phyloP scores from a whole-genome alignment of 495 filamentous ascomycete species.

The Xylaria grammica region DNA sequence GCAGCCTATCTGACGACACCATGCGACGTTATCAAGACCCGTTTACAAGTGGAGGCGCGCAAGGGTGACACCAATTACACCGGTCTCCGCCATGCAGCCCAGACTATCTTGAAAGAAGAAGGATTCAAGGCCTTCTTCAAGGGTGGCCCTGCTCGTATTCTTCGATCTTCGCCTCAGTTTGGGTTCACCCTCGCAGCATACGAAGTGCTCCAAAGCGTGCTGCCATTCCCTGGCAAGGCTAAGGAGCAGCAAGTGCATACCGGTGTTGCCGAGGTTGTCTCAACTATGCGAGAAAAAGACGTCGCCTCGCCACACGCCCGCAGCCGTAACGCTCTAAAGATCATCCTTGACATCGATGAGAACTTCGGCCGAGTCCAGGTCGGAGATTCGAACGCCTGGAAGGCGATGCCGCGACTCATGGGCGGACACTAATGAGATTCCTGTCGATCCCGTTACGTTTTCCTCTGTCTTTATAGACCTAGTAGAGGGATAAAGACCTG shows the following conservation, averaged over 20 bases:
- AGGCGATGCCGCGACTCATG: conserved; percentile 49
- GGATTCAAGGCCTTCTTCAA: conserved; percentile 98
- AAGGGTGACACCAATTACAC: conserved; percentile 91
- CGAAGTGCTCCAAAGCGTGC: conserved; percentile 81
- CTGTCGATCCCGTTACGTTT: conserved; percentile 22
- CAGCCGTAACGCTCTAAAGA: conserved; percentile 93
- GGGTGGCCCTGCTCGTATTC: conserved; percentile 90
- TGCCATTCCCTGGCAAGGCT: conserved; percentile 77
- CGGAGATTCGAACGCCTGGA: conserved; percentile 59
- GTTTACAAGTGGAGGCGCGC: conserved; percentile 93
- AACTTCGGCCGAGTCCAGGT: conserved; percentile 76
- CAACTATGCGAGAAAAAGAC: conserved; percentile 57
- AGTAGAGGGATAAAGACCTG: conserved; percentile 26
- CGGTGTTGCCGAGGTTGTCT: conserved; percentile 42
- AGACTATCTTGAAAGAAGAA: conserved; percentile 84
- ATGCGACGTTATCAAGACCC: conserved; percentile 98
- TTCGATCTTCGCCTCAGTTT: conserved; percentile 95
- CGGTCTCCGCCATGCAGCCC: conserved; percentile 83
- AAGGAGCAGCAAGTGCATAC: conserved; percentile 45
- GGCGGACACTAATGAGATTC: conserved; percentile 33
- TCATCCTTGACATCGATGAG: conserved; percentile 92
- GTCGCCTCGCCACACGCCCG: conserved; percentile 77
- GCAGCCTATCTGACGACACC: conserved; percentile 97
- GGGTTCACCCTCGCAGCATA: conserved; percentile 96
- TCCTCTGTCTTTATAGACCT: conserved; percentile 27